Evolutionary conservation across 805 yeast species (phyloP).

Genomic region (Candida ortonii): DNA sequence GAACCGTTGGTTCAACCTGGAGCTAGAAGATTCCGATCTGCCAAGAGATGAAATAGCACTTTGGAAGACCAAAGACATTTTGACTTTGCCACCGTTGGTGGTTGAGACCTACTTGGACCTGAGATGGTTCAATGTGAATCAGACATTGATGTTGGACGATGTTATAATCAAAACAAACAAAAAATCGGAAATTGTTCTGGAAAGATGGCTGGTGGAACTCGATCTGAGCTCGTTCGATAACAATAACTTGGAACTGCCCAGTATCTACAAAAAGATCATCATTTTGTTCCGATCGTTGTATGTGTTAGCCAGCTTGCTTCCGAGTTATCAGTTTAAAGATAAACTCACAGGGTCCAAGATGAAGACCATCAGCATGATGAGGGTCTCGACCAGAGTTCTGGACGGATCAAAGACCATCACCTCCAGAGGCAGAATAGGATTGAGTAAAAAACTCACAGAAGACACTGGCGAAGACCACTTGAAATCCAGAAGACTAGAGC

Average conservation of each 20-base stretch:
- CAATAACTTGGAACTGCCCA: slow-evolving; percentile 54
- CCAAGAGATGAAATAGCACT: slow-evolving; percentile 54
- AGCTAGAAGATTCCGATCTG: slow-evolving; percentile 37
- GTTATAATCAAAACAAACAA: slow-evolving; percentile 57
- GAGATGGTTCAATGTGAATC: slow-evolving; percentile 23
- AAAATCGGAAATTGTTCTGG: slow-evolving; percentile 84
- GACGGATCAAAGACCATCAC: slow-evolving; percentile 79
- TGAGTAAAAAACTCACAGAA: slow-evolving; percentile 50
- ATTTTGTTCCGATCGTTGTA: slow-evolving; percentile 71
- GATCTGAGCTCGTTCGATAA: slow-evolving; percentile 45
- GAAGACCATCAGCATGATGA: slow-evolving; percentile 34
- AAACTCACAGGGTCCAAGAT: slow-evolving; percentile 34
- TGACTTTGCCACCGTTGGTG: slow-evolving; percentile 72
- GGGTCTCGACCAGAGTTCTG: slow-evolving; percentile 57
- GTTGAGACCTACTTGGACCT: slow-evolving; percentile 63
- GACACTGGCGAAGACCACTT: slow-evolving; percentile 40
- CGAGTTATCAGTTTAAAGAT: slow-evolving; percentile 60
- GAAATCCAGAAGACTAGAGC: slow-evolving; percentile 59
- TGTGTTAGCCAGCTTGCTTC: slow-evolving; percentile 64
- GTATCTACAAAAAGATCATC: slow-evolving; percentile 70
- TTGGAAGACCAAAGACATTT: slow-evolving; percentile 53
- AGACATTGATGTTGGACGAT: slow-evolving; percentile 25
- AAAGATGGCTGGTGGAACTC: slow-evolving; percentile 88
- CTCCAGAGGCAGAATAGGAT: slow-evolving; percentile 81
- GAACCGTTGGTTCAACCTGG: slow-evolving; percentile 65